Evolutionary conservation across 495 filamentous ascomycete genomes (phyloP).

Genomic region (Aspergillus cristatus): DNA sequence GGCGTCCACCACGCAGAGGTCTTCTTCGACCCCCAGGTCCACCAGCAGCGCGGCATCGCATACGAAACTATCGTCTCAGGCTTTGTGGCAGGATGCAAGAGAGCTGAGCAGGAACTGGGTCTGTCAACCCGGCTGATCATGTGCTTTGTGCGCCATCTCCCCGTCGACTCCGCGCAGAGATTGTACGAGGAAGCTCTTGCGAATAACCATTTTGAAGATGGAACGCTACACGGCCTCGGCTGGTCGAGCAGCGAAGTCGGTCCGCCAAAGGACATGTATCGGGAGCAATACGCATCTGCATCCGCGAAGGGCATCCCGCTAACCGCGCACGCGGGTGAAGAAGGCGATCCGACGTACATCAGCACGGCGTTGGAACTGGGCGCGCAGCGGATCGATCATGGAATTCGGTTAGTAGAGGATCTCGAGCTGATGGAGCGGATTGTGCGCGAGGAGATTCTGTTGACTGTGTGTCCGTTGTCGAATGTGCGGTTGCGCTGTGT

Average conservation of each 20-base stretch:
- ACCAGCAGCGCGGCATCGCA: slow-evolving; percentile 51
- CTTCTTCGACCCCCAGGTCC: slow-evolving; percentile 75
- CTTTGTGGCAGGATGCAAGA: slow-evolving; percentile 46
- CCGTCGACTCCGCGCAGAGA: slow-evolving; percentile 39
- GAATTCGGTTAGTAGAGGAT: slow-evolving; percentile 56
- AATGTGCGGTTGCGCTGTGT: slow-evolving; percentile 61
- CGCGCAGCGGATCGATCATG: slow-evolving; percentile 62
- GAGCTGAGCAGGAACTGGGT: slow-evolving; percentile 54
- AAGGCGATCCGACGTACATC: slow-evolving; percentile 61
- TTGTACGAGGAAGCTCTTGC: slow-evolving; percentile 41
- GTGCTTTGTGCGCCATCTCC: slow-evolving; percentile 62
- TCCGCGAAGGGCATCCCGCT: slow-evolving; percentile 39
- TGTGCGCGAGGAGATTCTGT: slow-evolving; percentile 43
- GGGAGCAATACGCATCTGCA: slow-evolving; percentile 48
- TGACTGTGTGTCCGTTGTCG: slow-evolving; percentile 66
- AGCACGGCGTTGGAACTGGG: slow-evolving; percentile 51
- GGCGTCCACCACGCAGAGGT: slow-evolving; percentile 67
- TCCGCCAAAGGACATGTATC: slow-evolving; percentile 56
- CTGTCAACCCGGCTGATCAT: slow-evolving; percentile 55
- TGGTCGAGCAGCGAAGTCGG: slow-evolving; percentile 57
- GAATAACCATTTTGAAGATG: slow-evolving; percentile 41
- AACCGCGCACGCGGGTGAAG: slow-evolving; percentile 69
- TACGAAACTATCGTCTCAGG: slow-evolving; percentile 52
- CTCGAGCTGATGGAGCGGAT: slow-evolving; percentile 47
- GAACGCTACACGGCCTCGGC: slow-evolving; percentile 52